These are phyloP conservation scores for Glycyrrhiza uralensis DNA, from an alignment of 306 rosid genomes.

Conservation along the genomic window DNA sequence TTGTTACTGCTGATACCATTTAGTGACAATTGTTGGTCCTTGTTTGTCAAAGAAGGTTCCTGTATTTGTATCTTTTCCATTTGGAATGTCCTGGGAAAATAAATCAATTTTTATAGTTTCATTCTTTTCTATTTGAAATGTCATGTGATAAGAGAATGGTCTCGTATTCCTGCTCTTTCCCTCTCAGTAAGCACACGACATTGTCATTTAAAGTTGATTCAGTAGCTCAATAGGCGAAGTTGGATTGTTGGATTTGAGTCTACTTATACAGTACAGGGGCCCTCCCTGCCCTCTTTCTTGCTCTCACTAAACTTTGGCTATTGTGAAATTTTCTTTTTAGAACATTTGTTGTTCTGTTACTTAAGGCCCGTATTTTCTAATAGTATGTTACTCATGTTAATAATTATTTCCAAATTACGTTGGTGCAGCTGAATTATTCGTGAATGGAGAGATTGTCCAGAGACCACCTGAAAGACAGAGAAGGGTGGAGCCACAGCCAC, in stretches of 20 bases:
- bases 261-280: no score
- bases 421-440: constrained; percentile 83
- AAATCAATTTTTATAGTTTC: neutral
- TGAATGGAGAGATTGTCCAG: constrained; percentile 95
- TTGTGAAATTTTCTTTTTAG: neutral
- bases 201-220: neutral
- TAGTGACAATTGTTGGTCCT: neutral
- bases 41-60: neutral
- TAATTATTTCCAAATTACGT: neutral
- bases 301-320: neutral
- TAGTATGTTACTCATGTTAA: neutral
- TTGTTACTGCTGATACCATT: neutral
- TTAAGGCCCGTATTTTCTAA: neutral
- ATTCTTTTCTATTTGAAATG: neutral
- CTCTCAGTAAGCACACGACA: neutral
- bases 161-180: neutral
- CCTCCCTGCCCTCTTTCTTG: neutral
- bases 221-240: neutral
- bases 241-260: neutral
- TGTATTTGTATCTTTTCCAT: neutral
- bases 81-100: neutral
- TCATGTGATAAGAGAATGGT: neutral
- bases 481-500: constrained; percentile 94
- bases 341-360: neutral
- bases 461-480: constrained; percentile 93